Percentiles rank a stretch among this genome's conserved stretches.
Evolutionary conservation across 768 basidiomycete genomes (phyloP).

Genomic region (Lactarius indigo): DNA sequence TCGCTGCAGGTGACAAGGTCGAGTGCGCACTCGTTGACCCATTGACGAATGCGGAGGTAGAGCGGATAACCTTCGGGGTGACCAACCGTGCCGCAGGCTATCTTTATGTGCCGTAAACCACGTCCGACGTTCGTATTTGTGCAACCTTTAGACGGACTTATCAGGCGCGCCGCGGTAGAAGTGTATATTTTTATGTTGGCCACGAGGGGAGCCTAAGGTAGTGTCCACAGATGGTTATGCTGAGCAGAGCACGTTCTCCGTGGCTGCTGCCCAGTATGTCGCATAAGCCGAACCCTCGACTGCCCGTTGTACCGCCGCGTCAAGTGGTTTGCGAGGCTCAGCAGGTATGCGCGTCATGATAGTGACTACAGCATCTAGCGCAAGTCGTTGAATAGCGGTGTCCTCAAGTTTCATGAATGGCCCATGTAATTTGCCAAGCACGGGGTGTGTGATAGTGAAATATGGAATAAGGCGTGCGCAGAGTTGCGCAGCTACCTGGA

Average conservation of each 20-base stretch:
- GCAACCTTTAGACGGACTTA: not conserved
- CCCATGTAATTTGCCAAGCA: conserved; percentile 66
- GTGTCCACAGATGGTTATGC: conserved; percentile 36
- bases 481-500: conserved; percentile 43
- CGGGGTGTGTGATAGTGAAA: conserved; percentile 75
- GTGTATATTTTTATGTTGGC: not conserved
- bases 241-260: conserved; percentile 1
- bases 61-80: conserved; percentile 61
- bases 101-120: conserved; percentile 37
- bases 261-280: conserved; percentile 25
- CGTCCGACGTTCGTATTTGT: not conserved
- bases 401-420: conserved; percentile 70
- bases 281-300: conserved; percentile 25
- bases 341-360: conserved; percentile 25
- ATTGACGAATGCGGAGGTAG: conserved; percentile 50
- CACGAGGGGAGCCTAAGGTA: not conserved
- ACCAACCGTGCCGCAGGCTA: conserved; percentile 70
- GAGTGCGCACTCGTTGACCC: conserved; percentile 64
- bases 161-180: not conserved
- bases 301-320: conserved; percentile 26
- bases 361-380: conserved; percentile 55
- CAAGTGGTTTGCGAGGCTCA: conserved; percentile 18
- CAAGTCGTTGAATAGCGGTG: conserved; percentile 49
- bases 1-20: conserved; percentile 73
- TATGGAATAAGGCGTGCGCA: conserved; percentile 70